Base-by-base conservation (phyloP, 2,329 filamentous ascomycete species). In the Incumbomyces lentus region DNA sequence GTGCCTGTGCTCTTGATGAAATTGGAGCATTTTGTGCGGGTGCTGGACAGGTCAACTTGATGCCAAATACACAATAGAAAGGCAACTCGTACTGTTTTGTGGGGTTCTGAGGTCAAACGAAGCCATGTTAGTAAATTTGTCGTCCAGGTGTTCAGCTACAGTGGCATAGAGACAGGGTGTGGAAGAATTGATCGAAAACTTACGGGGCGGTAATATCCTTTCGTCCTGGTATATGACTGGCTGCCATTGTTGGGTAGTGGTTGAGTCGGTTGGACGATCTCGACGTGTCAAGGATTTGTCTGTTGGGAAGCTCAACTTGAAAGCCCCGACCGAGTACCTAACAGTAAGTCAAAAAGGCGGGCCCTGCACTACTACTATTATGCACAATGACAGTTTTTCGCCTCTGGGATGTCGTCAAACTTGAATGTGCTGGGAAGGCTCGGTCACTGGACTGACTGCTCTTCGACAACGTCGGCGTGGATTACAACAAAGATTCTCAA, bases 1-100 rank as follows among this genome's bases (percentile, higher is more conserved):
- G 92, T 71, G 95, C 87, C 72, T 95, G 88, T 59, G 93, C 92
- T 69, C 92, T 90, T 53, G 90, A 96, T 45, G 89, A 94, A 70
- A 98, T 96, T 56, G 92, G 92, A 58, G 93, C 92, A 73, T 90
- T 89, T 71, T 81, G 88, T 57, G 87, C 84, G 58, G 92, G 92
- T 30, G 55, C 54, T 56, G 44, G 18, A 37, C 37, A 11, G 46
- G 52, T 53, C 33, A 53, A 49, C 30, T 14, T 39, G 14, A 39
- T 35, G 17, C 34, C 31, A 36, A 36, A 16, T 19, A 33, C 37
- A 18, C 32, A 26, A 7, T 17, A 12, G 17, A 36, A 16, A 26
- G 33, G 33, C 17, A 34, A 18, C 22, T 49, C 52, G 30, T 49
- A 47, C 92, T 98, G 75, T 98, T 98, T 72, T 98, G 92, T 63